Percentiles rank a stretch among this genome's conserved stretches.
Conservation (phyloP, 1,139 yeast genomes). For the Meyerozyma athensensis region DNA sequence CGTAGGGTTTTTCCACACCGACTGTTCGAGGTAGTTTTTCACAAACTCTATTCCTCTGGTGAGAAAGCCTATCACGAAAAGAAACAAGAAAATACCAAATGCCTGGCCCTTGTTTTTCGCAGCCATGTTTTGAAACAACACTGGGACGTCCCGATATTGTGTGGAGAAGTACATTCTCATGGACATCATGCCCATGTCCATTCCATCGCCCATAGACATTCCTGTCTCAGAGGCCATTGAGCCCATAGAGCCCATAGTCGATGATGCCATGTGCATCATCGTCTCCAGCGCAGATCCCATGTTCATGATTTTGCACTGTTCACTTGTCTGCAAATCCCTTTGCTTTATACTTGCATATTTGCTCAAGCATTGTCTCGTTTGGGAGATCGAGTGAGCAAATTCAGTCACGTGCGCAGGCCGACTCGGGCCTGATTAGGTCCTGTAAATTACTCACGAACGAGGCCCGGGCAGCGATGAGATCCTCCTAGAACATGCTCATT, state of each 20-base stretch:
- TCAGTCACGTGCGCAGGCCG: constrained; percentile 1
- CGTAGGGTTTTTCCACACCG: constrained; percentile 48
- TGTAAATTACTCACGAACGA: background rate
- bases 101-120: constrained; percentile 58
- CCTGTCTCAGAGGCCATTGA: constrained; percentile 5
- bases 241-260: constrained; percentile 10
- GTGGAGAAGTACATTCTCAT: constrained; percentile 61
- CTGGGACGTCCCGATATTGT: constrained; percentile 50
- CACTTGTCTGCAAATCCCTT: background rate
- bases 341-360: background rate
- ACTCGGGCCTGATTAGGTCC: background rate
- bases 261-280: constrained; percentile 1
- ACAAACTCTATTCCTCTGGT: constrained; percentile 56
- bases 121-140: constrained; percentile 47
- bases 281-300: too few relatives aligned
- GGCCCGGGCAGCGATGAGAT: constrained; percentile 2
- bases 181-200: constrained; percentile 15
- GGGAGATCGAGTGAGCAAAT: constrained; percentile 1
- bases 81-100: constrained; percentile 63
- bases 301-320: too few relatives aligned
- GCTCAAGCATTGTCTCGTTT: background rate
- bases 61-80: constrained; percentile 54
- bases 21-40: constrained; percentile 60
- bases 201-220: constrained; percentile 23
- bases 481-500: constrained; percentile 32